Base-by-base conservation (phyloP, 257 asterid genomes). In the Marsdenia floribunda region DNA sequence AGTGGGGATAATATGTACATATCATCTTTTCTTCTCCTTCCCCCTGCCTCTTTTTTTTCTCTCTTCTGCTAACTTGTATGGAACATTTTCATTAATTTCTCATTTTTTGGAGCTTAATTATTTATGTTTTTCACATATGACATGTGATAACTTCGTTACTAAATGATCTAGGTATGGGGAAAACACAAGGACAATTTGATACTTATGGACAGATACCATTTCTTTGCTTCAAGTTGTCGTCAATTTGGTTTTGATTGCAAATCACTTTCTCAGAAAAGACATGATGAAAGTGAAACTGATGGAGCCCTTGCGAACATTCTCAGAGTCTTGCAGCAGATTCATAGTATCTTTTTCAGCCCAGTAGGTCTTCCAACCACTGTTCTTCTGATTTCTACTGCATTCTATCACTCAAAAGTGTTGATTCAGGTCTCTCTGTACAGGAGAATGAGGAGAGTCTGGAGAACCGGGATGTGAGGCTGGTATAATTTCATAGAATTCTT, bases 131-230 rank as follows among this genome's bases (percentile, higher is more conserved):
- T 14, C 3, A 9, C 61, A 55, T 55, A 24, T 29, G 44, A 11
- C 3, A 63, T 26, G 22, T 77, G 66, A 63, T 66, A 6, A 26
- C 12, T 22, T 21, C 54, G 49, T 73, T 61, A 33, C 22, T 79
- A 10, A 49, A 46, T 77, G 47, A 29, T 79, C 67, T 72, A 93
- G 97, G 97, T 93, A 18, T 94, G 97, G 97, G 86, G 78, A 68
- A 88, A 92, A 83, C 94, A 94, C 70, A 89, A 83, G 85, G 99
- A 90, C 10, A 94, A 94, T 74, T 72, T 94, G 71, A 92, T 94
- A 84, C 70, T 89, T 78, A 90, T 94, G 96, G 99, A 92, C 61
- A 83, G 97, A 74, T 93, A 93, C 75, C 96, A 88, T 82, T 93
- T 86, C 80, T 93, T 93, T 75, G 90, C 93, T 74, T 92, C 99